These are phyloP conservation scores for Plenodomus biglobosus DNA, from an alignment of 2,329 filamentous ascomycete genomes.

Conservation along the genomic window DNA sequence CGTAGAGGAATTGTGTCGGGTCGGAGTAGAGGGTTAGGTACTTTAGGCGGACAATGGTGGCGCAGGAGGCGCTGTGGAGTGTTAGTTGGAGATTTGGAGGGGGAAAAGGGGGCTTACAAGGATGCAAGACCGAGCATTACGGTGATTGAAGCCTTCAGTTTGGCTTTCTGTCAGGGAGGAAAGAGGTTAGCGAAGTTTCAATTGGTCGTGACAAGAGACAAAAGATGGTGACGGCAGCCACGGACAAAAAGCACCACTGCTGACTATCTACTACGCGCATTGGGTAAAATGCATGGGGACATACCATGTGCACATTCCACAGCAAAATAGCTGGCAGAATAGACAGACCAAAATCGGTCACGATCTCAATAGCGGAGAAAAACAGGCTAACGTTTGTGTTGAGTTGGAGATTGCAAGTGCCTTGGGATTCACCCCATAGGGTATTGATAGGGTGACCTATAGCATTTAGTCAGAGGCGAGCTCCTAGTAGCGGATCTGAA, in stretches of 20 bases:
- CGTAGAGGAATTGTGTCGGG: slow-evolving; percentile 46
- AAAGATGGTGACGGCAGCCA: too few relatives aligned
- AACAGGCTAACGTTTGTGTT: slow-evolving; percentile 25
- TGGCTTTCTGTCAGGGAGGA: slow-evolving; percentile 24
- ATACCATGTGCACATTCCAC: slow-evolving; percentile 26
- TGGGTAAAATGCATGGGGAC: background rate
- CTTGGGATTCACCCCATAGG: slow-evolving; percentile 23
- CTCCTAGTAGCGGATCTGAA: background rate
- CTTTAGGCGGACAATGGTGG: slow-evolving; percentile 47
- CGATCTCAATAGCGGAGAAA: slow-evolving; percentile 24
- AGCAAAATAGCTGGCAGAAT: slow-evolving; percentile 21
- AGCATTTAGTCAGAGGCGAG: background rate
- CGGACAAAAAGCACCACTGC: too few relatives aligned
- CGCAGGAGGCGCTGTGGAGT: slow-evolving; percentile 38
- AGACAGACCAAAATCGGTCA: slow-evolving; percentile 23
- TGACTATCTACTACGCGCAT: too few relatives aligned
- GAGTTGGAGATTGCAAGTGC: slow-evolving; percentile 21
- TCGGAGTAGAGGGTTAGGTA: slow-evolving; percentile 48
- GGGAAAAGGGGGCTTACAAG: slow-evolving; percentile 35
- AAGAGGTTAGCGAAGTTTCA: background rate
- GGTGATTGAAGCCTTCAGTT: slow-evolving; percentile 46
- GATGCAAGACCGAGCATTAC: slow-evolving; percentile 47
- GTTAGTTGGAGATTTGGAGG: slow-evolving; percentile 3
- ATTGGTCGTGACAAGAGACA: background rate
- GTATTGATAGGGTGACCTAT: slow-evolving; percentile 23